Percentiles rank a stretch among this genome's conserved stretches.
phyloP scores from a whole-genome alignment of 768 basidiomycete species.

The Agaricus subrufescens region DNA sequence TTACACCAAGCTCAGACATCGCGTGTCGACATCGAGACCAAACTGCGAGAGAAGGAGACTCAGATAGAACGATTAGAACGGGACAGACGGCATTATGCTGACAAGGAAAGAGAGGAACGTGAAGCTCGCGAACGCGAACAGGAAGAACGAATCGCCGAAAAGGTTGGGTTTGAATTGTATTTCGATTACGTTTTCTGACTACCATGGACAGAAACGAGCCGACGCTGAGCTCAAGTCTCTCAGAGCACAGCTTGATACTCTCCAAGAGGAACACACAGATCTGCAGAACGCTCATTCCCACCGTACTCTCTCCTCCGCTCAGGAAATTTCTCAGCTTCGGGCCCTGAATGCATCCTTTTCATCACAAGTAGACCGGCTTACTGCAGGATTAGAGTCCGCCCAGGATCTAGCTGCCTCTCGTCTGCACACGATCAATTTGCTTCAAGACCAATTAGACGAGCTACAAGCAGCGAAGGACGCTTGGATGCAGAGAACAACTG shows the following conservation, averaged over 20 bases:
- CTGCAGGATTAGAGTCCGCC: constrained; percentile 36
- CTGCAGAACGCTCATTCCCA: constrained; percentile 51
- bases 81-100: constrained; percentile 65
- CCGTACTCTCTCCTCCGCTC: constrained; percentile 42
- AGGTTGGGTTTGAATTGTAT: constrained; percentile 36
- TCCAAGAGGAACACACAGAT: constrained; percentile 58
- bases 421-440: constrained; percentile 30
- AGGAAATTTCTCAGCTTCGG: constrained; percentile 46
- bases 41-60: constrained; percentile 60
- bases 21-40: constrained; percentile 62
- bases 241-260: constrained; percentile 39
- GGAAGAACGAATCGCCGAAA: constrained; percentile 46
- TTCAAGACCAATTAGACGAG: constrained; percentile 48
- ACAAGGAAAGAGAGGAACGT: constrained; percentile 63
- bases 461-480: constrained; percentile 30
- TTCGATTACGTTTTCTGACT: neutral
- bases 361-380: constrained; percentile 39
- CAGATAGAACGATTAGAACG: constrained; percentile 62
- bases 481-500: constrained; percentile 26
- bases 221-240: constrained; percentile 51
- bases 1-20: constrained; percentile 56
- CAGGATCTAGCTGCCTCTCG: constrained; percentile 39
- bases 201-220: constrained; percentile 34
- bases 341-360: constrained; percentile 45
- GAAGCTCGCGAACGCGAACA: constrained; percentile 63